Percentiles rank a stretch among this genome's conserved stretches.
Evolutionary conservation across 140 eudicot genomes (phyloP).

Genomic region (Ambrosia hybrid): DNA sequence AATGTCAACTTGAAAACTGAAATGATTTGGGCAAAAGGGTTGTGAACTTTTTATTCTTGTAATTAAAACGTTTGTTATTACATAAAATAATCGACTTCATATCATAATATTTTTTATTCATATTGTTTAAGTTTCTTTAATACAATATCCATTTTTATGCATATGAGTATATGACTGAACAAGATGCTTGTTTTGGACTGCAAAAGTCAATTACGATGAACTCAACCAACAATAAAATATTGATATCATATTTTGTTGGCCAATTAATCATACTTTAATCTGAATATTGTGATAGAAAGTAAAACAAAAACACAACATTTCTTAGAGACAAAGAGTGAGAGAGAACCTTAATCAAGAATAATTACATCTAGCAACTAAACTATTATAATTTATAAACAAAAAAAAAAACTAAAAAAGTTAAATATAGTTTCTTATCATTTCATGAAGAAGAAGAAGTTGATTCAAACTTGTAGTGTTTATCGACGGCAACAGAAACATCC

Average conservation of each 20-base stretch:
- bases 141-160: not conserved
- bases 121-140: not conserved
- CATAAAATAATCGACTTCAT: not conserved
- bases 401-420: not conserved
- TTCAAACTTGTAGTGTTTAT: slow-evolving; percentile 92
- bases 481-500: slow-evolving; percentile 89
- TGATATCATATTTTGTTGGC: not conserved
- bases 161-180: not conserved
- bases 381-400: slow-evolving; percentile 12
- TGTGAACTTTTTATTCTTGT: not conserved
- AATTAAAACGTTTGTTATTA: not conserved
- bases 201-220: slow-evolving; percentile 26
- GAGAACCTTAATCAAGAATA: slow-evolving; percentile 26
- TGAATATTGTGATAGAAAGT: not conserved
- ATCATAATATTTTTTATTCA: not conserved
- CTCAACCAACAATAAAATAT: slow-evolving; percentile 5
- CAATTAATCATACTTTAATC: slow-evolving; percentile 4
- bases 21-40: not conserved
- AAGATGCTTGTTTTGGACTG: slow-evolving; percentile 7
- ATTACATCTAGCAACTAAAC: slow-evolving; percentile 28
- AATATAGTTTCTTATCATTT: not conserved
- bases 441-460: slow-evolving; percentile 41
- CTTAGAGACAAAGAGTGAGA: slow-evolving; percentile 1
- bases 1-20: not conserved
- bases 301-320: slow-evolving; percentile 3